Evolutionary conservation across 2,329 filamentous ascomycete genomes (phyloP), one percentile per base, ranked within the genome.

Genomic region (Kalmusia sp.): DNA sequence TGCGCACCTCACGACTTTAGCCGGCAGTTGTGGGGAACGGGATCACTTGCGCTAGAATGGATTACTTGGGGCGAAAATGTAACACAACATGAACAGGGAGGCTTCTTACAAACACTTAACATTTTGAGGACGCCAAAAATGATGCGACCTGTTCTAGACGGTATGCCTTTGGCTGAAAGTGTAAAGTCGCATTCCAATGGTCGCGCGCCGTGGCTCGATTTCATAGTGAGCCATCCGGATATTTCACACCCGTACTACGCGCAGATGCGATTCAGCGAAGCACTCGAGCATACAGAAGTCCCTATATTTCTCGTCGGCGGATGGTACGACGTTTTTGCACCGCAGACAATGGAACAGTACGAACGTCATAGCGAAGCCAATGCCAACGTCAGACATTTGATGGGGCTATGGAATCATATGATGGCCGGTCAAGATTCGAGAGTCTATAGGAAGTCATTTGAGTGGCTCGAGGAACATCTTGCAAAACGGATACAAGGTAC

Each of bases 341-440:
- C 40, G 9, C 56, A 63, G 19, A 53, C 56, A 14, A 53, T 63
- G 21, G 54, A 59, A 40, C 61, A 63, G 44, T 63, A 61, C 30
- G 7, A 40, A 2, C 47, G 54, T 2, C 52, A 61, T 9, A 51
- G 35, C 3, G 51, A 61, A 25, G 37, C 52, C 3, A 45, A 43
- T n/a, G 27, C 17, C 37, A 49, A 59, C 11, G 54, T 63, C 19
- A 52, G 56, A 6, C 28, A 61, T n/a, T 51, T 45, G 2, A 34
- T 56, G 19, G 58, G 58, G 2, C 52, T 54, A 7, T 59, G 61
- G 58, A 35, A 30, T 3, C 61, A 63, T 37, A 6, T 15, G 9
- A 38, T 27, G 15, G 14, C 39, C 4, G 33, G 15, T 9, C 52
- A 22, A 17, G 49, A 58, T 22, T n/a, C 34, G 3, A 34, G 17